A percentile compares a stretch with the other conserved stretches of the same genome.
phyloP scores from a whole-genome alignment of 768 basidiomycete species.

The Leucocoprinus sp. region DNA sequence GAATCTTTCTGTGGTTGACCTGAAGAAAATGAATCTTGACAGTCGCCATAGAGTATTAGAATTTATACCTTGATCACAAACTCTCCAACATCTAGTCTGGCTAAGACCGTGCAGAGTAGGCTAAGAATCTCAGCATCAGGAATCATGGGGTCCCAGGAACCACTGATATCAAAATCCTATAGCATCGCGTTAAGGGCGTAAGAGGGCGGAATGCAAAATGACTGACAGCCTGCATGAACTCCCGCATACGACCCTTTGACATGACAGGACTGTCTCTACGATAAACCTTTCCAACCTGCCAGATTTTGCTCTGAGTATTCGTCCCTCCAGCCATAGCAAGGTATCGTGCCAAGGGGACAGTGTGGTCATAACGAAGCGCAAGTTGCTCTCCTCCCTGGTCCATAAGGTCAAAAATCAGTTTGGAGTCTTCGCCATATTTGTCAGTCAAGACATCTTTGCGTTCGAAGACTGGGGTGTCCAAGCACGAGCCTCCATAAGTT shows the following conservation, averaged over 20 bases:
- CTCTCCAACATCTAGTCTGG: slow-evolving; percentile 83
- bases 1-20: slow-evolving; percentile 94
- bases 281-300: slow-evolving; percentile 99
- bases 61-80: slow-evolving; percentile 79
- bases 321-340: slow-evolving; percentile 93
- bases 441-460: slow-evolving; percentile 92
- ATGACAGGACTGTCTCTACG: slow-evolving; percentile 94
- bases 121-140: slow-evolving; percentile 90
- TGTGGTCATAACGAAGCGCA: slow-evolving; percentile 91
- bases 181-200: neutral
- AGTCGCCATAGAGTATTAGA: neutral
- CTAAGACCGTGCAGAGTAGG: slow-evolving; percentile 72
- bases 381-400: slow-evolving; percentile 98
- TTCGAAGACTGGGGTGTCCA: slow-evolving; percentile 98
- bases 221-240: slow-evolving; percentile 93
- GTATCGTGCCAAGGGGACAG: slow-evolving; percentile 92
- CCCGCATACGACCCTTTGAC: slow-evolving; percentile 97
- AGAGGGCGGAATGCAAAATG: neutral
- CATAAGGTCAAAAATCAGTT: slow-evolving; percentile 94
- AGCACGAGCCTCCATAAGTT: slow-evolving; percentile 80
- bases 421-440: slow-evolving; percentile 96
- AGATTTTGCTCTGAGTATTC: slow-evolving; percentile 70
- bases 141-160: slow-evolving; percentile 92
- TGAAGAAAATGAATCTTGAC: slow-evolving; percentile 20
- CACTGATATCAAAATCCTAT: slow-evolving; percentile 94